Base-by-base conservation (phyloP, 176 grass and related monocot species). In the Phragmites australis region DNA sequence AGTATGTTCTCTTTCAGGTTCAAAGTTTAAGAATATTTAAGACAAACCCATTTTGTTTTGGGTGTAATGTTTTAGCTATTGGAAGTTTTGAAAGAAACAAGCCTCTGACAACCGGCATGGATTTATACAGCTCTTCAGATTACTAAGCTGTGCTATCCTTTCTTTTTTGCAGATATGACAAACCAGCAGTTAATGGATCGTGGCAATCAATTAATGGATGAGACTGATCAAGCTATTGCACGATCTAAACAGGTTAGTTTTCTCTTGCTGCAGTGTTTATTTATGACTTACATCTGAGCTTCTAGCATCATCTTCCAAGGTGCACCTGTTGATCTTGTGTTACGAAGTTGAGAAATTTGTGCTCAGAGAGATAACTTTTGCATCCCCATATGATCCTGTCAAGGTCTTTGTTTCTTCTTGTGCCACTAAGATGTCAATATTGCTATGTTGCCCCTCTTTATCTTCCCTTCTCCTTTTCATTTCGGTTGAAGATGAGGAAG, bases 201-300 rank as follows among this genome's bases (percentile, higher is more conserved):
- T 3, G 95, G 95, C 66, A 82, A 98, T 65, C 81, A 57, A 68
- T 78, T 98, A 70, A 83, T 98, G 90, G 83, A 98, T 87, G 90
- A 98, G 57, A 98, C 95, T 15, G 95, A 98, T 83, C 92, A 94
- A 66, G 86, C 95, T 76, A 94, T 98, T 57, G 95, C 93, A 83
- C 61, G 95, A 74, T 90, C 94, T 88, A 94, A 78, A 32, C 75
- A 78, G 75, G 75, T 78, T 65, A 48, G 30, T 74, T 70, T 87
- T 77, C 37, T 70, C 7, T 13, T 82, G 54, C 16, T 16, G 45
- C 5, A 71, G 31, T 81, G 53, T 50, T 62, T 52, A 6, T 15
- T 5, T 41, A 73, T 40, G 29, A 17, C 49, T 23, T 73, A 21
- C 54, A 72, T 43, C 27, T 48, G 31, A 74, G 74, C 27, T 72